phyloP scores from a whole-genome alignment of 2,329 filamentous ascomycete species.

The Chaetomiaceae sp. region DNA sequence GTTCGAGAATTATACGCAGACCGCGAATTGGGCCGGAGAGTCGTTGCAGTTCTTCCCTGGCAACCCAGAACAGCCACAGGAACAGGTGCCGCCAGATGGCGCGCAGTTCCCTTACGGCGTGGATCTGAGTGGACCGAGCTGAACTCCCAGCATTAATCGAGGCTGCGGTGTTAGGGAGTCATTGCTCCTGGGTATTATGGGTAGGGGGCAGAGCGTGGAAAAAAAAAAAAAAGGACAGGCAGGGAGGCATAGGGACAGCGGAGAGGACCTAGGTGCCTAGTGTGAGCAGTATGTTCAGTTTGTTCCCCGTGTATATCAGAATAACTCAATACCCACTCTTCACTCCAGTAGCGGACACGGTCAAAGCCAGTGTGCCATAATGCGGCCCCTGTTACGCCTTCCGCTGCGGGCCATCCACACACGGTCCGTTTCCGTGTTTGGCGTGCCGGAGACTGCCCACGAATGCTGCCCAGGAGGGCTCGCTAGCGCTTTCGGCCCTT shows the following conservation, averaged over 20 bases:
- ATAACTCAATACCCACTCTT: background rate
- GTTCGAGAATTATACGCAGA: slow-evolving; percentile 55
- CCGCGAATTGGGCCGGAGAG: slow-evolving; percentile 51
- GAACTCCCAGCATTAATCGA: background rate
- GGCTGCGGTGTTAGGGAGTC: background rate
- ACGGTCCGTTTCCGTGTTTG: background rate
- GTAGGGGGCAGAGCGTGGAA: background rate
- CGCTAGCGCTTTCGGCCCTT: slow-evolving; percentile 23
- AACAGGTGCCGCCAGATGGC: slow-evolving; percentile 14
- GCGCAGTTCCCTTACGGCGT: slow-evolving; percentile 14
- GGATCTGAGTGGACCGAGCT: slow-evolving; percentile 15
- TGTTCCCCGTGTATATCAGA: background rate
- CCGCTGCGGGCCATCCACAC: background rate
- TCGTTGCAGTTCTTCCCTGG: slow-evolving; percentile 50
- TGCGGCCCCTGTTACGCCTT: background rate
- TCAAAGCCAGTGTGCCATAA: background rate
- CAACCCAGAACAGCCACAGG: slow-evolving; percentile 18
- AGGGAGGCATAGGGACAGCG: too few species aligned
- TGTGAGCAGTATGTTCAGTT: too few species aligned
- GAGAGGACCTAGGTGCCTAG: too few species aligned
- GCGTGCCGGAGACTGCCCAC: background rate
- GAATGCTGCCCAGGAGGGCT: background rate
- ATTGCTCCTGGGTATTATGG: background rate
- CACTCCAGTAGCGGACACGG: background rate
- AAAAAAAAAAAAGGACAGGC: background rate